Conservation (phyloP, 306 rosid genomes). For the Lotus japonicus region DNA sequence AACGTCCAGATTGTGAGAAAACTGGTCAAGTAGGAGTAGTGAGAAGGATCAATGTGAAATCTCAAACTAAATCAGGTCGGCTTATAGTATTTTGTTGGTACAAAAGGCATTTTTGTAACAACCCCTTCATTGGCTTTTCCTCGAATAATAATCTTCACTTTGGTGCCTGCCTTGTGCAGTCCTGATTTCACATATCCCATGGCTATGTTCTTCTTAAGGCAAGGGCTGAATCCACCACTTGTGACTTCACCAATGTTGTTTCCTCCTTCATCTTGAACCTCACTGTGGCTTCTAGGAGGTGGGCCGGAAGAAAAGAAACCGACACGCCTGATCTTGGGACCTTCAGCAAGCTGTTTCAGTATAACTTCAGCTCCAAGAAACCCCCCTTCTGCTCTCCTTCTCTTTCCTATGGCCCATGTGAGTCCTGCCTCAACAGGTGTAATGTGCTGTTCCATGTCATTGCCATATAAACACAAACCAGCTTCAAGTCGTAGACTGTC, state of each 20-base stretch:
- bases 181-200: slow-evolving; percentile 93
- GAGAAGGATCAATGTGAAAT: slow-evolving; percentile 18
- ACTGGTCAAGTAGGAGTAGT: slow-evolving; percentile 3
- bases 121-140: slow-evolving; percentile 78
- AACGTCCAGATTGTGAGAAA: slow-evolving; percentile 17
- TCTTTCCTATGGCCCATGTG: slow-evolving; percentile 87
- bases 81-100: slow-evolving; percentile 83
- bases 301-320: slow-evolving; percentile 86
- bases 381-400: slow-evolving; percentile 90
- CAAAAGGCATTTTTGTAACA: slow-evolving; percentile 88
- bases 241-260: slow-evolving; percentile 73
- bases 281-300: slow-evolving; percentile 87
- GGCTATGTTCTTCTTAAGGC: slow-evolving; percentile 85
- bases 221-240: slow-evolving; percentile 92
- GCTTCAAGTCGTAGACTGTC: slow-evolving; percentile 97
- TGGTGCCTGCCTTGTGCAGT: slow-evolving; percentile 79
- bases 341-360: slow-evolving; percentile 67
- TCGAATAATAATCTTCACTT: slow-evolving; percentile 64
- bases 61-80: slow-evolving; percentile 43
- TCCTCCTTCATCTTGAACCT: slow-evolving; percentile 68
- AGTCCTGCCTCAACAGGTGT: slow-evolving; percentile 92
- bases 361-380: slow-evolving; percentile 77
- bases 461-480: slow-evolving; percentile 88
- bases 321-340: slow-evolving; percentile 69
- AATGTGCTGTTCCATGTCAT: slow-evolving; percentile 84